Percentiles rank a stretch among this genome's conserved stretches.
Evolutionary conservation across 1,284 basidiomycete species (phyloP).

Genomic region (Moesziomyces antarcticus): DNA sequence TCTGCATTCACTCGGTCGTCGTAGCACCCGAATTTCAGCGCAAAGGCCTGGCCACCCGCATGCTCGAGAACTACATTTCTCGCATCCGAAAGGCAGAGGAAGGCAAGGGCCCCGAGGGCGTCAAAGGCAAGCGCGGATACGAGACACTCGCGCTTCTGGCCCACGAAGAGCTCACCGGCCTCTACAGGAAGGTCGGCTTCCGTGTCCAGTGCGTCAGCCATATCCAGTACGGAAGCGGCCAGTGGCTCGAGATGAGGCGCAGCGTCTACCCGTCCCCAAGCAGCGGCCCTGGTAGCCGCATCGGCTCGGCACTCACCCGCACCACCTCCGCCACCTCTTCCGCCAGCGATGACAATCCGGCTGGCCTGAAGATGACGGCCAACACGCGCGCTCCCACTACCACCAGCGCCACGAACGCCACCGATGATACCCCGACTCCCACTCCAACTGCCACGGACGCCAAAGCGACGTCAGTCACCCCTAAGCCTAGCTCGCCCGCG

Average conservation of each 20-base stretch:
- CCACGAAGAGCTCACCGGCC: slow-evolving; percentile 56
- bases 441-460: background rate
- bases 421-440: too few relatives aligned
- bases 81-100: slow-evolving; percentile 49
- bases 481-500: slow-evolving; percentile 4
- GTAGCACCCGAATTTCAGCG: slow-evolving; percentile 52
- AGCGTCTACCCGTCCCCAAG: slow-evolving; percentile 43
- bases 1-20: slow-evolving; percentile 64
- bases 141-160: slow-evolving; percentile 60
- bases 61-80: slow-evolving; percentile 55
- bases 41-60: slow-evolving; percentile 51
- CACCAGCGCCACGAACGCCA: background rate
- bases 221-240: slow-evolving; percentile 52
- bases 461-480: background rate
- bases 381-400: background rate
- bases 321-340: slow-evolving; percentile 37
- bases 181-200: slow-evolving; percentile 62
- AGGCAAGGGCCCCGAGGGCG: slow-evolving; percentile 41
- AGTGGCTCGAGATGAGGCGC: slow-evolving; percentile 65
- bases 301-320: slow-evolving; percentile 25
- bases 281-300: slow-evolving; percentile 19
- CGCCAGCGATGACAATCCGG: slow-evolving; percentile 18
- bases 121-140: slow-evolving; percentile 53
- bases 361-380: slow-evolving; percentile 21
- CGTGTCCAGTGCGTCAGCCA: slow-evolving; percentile 58